Evolutionary conservation across 257 asterid species (phyloP).

Genomic region (Solanum pimpinellifolium): DNA sequence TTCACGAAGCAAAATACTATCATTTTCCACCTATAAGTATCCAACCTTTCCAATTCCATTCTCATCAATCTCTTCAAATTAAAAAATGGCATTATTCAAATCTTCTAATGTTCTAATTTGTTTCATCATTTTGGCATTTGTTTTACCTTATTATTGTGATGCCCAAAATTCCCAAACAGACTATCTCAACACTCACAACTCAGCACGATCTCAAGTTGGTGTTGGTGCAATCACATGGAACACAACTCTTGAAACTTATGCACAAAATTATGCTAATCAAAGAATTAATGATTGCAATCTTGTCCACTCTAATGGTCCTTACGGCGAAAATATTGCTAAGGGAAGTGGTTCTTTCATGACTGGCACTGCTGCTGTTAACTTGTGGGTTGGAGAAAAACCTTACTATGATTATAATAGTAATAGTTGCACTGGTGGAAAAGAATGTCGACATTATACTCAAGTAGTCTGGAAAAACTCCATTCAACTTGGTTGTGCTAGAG

Average conservation of each 20-base stretch:
- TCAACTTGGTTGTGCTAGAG: slow-evolving; percentile 27
- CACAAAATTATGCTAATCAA: neutral
- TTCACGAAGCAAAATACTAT: neutral
- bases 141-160: neutral
- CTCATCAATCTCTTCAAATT: neutral
- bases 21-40: neutral
- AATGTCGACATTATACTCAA: slow-evolving; percentile 27
- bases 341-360: neutral
- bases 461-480: slow-evolving; percentile 17
- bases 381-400: slow-evolving; percentile 12
- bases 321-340: slow-evolving; percentile 17
- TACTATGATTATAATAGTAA: slow-evolving; percentile 3
- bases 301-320: slow-evolving; percentile 16
- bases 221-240: slow-evolving; percentile 12
- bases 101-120: neutral
- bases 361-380: slow-evolving; percentile 2
- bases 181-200: neutral
- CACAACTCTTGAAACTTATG: slow-evolving; percentile 1
- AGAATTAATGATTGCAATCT: slow-evolving; percentile 8
- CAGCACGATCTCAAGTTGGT: slow-evolving; percentile 10
- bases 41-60: neutral
- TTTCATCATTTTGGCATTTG: neutral
- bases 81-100: slow-evolving; percentile 4
- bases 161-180: slow-evolving; percentile 14
- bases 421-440: slow-evolving; percentile 3